Evolutionary conservation across 306 rosid species (phyloP).

Genomic region (Fragaria nilgerrensis): DNA sequence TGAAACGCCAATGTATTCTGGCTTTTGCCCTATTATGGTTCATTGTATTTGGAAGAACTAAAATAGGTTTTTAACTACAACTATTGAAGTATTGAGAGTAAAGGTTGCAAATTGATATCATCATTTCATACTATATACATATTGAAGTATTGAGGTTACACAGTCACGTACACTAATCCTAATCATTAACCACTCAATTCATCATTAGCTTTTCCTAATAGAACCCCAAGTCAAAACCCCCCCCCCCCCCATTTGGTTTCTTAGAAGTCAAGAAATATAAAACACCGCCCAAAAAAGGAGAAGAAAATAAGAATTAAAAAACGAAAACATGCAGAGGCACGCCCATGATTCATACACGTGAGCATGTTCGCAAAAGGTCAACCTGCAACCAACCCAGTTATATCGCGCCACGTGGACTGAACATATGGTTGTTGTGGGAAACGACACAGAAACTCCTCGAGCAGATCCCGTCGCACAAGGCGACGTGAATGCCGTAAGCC

Average conservation of each 20-base stretch:
- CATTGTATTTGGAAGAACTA: too few relatives aligned
- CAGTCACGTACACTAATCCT: neutral
- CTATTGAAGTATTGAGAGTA: too few relatives aligned
- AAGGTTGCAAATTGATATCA: too few relatives aligned
- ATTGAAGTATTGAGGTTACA: too few relatives aligned
- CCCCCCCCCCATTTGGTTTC: neutral
- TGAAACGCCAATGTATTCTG: too few relatives aligned
- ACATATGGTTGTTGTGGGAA: neutral
- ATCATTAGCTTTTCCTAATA: neutral
- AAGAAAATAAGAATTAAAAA: neutral
- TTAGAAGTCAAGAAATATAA: neutral
- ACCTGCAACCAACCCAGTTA: neutral
- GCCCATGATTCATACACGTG: conserved; percentile 19
- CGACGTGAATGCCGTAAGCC: conserved; percentile 5
- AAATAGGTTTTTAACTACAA: neutral
- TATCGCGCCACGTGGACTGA: conserved; percentile 16
- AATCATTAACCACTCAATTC: neutral
- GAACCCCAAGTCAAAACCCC: neutral
- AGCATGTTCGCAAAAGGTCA: conserved; percentile 16
- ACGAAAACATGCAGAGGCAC: neutral
- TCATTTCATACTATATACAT: too few relatives aligned
- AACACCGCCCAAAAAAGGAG: neutral
- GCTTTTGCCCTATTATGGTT: too few relatives aligned
- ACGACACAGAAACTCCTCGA: conserved; percentile 19
- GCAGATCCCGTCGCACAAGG: conserved; percentile 8